Percentiles rank a stretch among this genome's conserved stretches.
These are phyloP conservation scores for Marasmius oreades DNA, from an alignment of 1,284 basidiomycete genomes.

Conservation along the genomic window DNA sequence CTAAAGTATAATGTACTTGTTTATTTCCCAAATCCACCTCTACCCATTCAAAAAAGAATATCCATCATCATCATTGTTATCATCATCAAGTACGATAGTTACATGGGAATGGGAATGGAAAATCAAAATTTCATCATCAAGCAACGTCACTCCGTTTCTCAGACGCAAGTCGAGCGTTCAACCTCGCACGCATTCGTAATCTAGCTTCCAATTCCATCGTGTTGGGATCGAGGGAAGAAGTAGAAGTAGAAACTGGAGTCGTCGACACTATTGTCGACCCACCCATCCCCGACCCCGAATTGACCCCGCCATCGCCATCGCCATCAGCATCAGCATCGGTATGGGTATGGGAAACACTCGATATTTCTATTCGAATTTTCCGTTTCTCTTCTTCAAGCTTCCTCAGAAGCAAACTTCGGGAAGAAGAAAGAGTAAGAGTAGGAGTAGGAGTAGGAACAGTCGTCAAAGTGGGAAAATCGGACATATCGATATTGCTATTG, in stretches of 20 bases:
- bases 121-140: no score
- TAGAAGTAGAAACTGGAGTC: not conserved
- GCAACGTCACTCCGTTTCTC: constrained; percentile 33
- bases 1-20: no score
- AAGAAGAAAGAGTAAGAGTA: not conserved
- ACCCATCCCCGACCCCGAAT: not conserved
- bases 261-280: no score
- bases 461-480: no score
- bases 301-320: not conserved
- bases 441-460: no score
- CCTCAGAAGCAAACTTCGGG: constrained; percentile 38
- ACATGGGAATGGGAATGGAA: no score
- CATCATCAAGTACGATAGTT: no score
- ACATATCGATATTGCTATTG: no score
- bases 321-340: not conserved
- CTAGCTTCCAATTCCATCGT: constrained; percentile 32
- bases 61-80: no score
- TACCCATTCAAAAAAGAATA: no score
- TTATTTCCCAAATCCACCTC: no score
- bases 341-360: not conserved
- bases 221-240: constrained; percentile 17
- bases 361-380: constrained; percentile 14
- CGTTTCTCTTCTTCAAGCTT: constrained; percentile 46
- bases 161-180: constrained; percentile 46
- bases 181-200: constrained; percentile 45